Base-by-base conservation (phyloP, 495 filamentous ascomycete genomes). In the Aspergillus indologenus region DNA sequence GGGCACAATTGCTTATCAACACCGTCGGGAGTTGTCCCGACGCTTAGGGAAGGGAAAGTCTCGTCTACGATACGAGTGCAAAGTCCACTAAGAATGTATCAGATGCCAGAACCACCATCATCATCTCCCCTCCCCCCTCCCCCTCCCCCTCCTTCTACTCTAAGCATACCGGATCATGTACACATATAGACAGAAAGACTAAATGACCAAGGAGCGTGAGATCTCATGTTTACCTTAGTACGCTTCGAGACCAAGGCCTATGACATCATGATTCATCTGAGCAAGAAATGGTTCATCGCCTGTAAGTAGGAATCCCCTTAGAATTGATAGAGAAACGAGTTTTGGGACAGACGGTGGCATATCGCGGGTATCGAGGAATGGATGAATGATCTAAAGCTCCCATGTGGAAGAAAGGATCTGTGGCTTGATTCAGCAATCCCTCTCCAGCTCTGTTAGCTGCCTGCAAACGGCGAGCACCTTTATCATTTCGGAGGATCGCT, bases 41-140 rank as follows among this genome's bases (percentile, higher is more conserved):
- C 45, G 45, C 20, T 22, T 22, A 48, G 20, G 18, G 17, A 22
- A 48, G 45, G 45, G 34, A 47, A 20, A 4, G 24, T 50, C 11
- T 18, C 0, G 24, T 50, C 11, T 18, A 12, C 23, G n/a, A 18
- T 19, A 51, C 23, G 23, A 29, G 29, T 51, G 18, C 6, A 1
- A 50, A 50, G 21, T 19, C 22, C 24, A 15, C 48, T n/a, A 20
- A 61, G 71, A 72, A 76, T 75, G 73, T 75, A 78, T 77, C 73
- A 78, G 71, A 76, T 77, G 73, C 58, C 57, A 57, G 34, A 58
- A 60, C 42, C 48, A 55, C n/a, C n/a, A n/a, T n/a, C n/a, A n/a
- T n/a, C n/a, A 3, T 29, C 26, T 29, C 9, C 26, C 26, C 26
- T 4, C 26, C 26, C 26, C 3, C 26, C 26, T 9, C 26, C 26